Evolutionary conservation across 164 flowering plant species (phyloP), one percentile per base, ranked within the genome.

Genomic region (Stephania yunnanensis): DNA sequence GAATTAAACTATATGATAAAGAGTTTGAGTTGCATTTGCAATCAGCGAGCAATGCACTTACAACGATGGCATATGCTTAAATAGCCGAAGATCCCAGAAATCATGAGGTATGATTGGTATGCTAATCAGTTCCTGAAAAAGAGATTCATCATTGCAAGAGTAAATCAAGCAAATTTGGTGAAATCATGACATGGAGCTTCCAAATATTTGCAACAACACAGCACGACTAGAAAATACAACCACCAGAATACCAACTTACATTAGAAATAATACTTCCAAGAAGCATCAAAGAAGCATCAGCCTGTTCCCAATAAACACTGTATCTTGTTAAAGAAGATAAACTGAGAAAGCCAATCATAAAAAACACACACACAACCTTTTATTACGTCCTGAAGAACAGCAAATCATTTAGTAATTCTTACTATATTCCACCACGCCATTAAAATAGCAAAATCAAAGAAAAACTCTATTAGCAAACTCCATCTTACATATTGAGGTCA

Each of bases 21-120:
- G 65, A 58, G 15, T 58, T 17, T 17, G 63, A 58, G 7, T 58
- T 15, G 7, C 65, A 58, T 19, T 66, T 10, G 13, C 2, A 66
- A 8, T 19, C 10, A 25, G 9, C 45, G 64, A 20, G 45, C 53
- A 67, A n/a, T 7, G 20, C 61, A 77, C 97, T 89, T 87, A 93
- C 99, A 69, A 13, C 68, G 98, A 90, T 73, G 93, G 90, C 66
- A 65, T 70, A 72, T 80, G 82, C 80, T 86, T 91, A 83, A 93
- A 93, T 68, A 91, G 77, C 44, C 81, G 86, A 75, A 90, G 97
- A 61, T 96, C 97, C 97, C 97, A 96, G 15, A 90, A 76, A 83
- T 96, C 99, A 77, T 81, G 92, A 72, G 97, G 87, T 75, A 94
- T 83, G 73, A 78, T 58, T 66, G 77, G 83, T 63, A 84, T 67